Evolutionary conservation across 352 stramenopile genomes (phyloP).

Genomic region (Globisporangium carolinianum): DNA sequence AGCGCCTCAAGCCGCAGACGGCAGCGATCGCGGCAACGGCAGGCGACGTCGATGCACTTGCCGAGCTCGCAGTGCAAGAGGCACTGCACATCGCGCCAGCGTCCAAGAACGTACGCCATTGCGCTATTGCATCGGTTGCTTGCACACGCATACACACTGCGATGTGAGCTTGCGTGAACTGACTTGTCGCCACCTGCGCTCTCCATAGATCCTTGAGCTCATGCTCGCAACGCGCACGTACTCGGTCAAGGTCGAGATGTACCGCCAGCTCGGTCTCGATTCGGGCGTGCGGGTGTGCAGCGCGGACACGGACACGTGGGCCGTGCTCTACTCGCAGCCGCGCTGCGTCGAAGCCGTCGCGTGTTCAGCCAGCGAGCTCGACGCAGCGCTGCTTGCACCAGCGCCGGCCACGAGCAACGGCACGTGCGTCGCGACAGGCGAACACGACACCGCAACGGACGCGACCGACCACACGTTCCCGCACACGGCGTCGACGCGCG

Average conservation of each 20-base stretch:
- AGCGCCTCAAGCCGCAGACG: slow-evolving; percentile 29
- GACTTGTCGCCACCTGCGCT: too few relatives aligned
- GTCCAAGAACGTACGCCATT: slow-evolving; percentile 44
- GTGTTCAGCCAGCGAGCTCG: slow-evolving; percentile 47
- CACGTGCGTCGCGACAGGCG: slow-evolving; percentile 48
- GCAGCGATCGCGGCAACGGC: slow-evolving; percentile 24
- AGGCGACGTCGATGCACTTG: slow-evolving; percentile 40
- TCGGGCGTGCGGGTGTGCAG: slow-evolving; percentile 55
- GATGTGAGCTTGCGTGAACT: too few relatives aligned
- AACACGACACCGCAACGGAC: slow-evolving; percentile 59
- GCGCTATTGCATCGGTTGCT: not conserved
- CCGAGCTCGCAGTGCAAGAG: slow-evolving; percentile 39
- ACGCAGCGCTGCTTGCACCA: slow-evolving; percentile 16
- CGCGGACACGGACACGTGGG: slow-evolving; percentile 46
- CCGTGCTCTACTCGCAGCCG: slow-evolving; percentile 61
- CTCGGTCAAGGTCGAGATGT: slow-evolving; percentile 79
- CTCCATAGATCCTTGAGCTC: slow-evolving; percentile 63
- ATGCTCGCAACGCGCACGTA: slow-evolving; percentile 73
- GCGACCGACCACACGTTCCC: slow-evolving; percentile 71
- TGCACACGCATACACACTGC: not conserved
- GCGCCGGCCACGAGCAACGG: slow-evolving; percentile 15
- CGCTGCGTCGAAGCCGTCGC: slow-evolving; percentile 58
- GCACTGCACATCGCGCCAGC: slow-evolving; percentile 52
- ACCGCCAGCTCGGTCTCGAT: slow-evolving; percentile 74
- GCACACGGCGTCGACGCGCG: slow-evolving; percentile 18